Base-by-base conservation (phyloP, 192 early-diverging fungal species). In the Coemansia javaensis region DNA sequence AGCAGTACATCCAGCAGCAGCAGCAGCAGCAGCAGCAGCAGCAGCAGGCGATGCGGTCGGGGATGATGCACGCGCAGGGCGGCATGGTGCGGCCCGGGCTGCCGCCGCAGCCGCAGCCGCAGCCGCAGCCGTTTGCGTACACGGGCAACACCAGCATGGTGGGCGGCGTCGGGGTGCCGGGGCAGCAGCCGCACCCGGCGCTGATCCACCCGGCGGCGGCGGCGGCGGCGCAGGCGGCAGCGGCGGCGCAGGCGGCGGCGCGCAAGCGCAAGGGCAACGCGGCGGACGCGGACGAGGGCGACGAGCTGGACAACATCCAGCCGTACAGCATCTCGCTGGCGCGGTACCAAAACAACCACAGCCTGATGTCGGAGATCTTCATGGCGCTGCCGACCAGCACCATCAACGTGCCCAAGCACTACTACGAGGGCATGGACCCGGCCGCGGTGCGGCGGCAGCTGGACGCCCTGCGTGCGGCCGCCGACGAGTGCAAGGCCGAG, bases 331-430 rank as follows among this genome's bases (percentile, higher is more conserved):
- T 73, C 10, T 60, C 69, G 15, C 40, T 73, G 20, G 40, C 40
- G 18, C 47, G 69, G 36, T 73, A 73, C 48, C 69, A 73, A 35
- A 56, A 65, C 44, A 73, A 65, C 53, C 69, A 73, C 46, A 65
- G 47, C 22, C 9, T 73, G 36, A 65, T 73, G 69, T 47, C 69
- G 5, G 69, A 73, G 31, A 47, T 73, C 4, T 73, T 73, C 24
- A 46, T 73, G 0, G 69, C 69, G n/a, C 33, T 73, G 34, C 69
- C 69, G 3, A 60, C 57, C 0, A 73, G 69, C 58, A 60, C 57
- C 2, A 52, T 65, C 16, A 49, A 37, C 12, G n/a, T 47, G 6
- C 62, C 62, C 22, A 50, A 49, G 41, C 69, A 65, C 49, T 73
- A 57, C 39, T 73, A 73, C 23, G 57, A 65, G 33, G 32, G 46